Evolutionary conservation across 345 rosid species (phyloP).

Genomic region (Durio zibethinus): DNA sequence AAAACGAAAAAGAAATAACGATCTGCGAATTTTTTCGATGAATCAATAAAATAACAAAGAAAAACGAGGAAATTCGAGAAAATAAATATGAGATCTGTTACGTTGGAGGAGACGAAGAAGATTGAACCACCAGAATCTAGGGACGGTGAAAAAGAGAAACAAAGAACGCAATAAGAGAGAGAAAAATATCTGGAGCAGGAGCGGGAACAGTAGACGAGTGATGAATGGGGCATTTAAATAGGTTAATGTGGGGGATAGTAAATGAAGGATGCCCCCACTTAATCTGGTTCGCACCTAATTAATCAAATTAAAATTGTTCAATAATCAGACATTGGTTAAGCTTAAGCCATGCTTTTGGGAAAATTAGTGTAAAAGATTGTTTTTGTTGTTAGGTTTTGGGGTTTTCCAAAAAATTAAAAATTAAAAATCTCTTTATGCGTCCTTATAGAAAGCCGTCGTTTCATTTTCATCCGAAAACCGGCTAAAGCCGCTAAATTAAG

Average conservation of each 20-base stretch:
- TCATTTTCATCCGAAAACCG: background rate
- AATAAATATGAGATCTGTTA: constrained; percentile 20
- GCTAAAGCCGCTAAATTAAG: background rate
- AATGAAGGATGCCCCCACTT: constrained; percentile 38
- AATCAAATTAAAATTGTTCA: constrained; percentile 9
- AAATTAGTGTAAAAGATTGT: too few relatives aligned
- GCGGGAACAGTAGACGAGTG: background rate
- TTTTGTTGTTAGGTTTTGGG: too few relatives aligned
- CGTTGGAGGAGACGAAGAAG: background rate
- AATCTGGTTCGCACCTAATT: constrained; percentile 21
- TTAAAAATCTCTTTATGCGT: background rate
- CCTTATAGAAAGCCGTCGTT: constrained; percentile 14
- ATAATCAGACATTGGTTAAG: background rate
- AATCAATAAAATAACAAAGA: background rate
- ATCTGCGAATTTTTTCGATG: background rate
- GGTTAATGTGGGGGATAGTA: constrained; percentile 13
- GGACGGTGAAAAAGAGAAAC: background rate
- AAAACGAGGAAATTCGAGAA: background rate
- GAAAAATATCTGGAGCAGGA: constrained; percentile 27
- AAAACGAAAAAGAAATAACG: background rate
- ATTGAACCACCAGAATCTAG: background rate
- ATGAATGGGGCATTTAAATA: background rate
- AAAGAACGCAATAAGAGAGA: background rate
- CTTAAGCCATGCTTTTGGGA: constrained; percentile 1
- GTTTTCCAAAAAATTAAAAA: too few relatives aligned